Evolutionary conservation across 2,329 filamentous ascomycete species (phyloP), one percentile per base, ranked within the genome.

Genomic region (Fusarium tupiense): DNA sequence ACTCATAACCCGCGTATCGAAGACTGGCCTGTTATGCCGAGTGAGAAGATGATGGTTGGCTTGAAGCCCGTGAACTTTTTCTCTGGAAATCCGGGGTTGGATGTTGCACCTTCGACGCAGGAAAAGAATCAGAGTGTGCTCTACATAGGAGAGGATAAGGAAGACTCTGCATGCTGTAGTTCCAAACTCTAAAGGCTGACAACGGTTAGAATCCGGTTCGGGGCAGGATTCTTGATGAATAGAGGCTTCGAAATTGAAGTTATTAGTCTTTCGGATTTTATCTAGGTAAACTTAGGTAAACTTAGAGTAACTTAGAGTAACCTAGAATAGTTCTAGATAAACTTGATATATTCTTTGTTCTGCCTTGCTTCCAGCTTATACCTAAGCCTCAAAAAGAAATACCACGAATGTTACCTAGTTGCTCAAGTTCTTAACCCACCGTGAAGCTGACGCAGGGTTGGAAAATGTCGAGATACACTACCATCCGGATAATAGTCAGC

Each of bases 21-120:
- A 74, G 91, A 93, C 76, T 93, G 91, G 84, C 91, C 90, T 0
- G 89, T 92, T 10, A 93, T 93, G 91, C 91, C 91, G 0, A 86
- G 84, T 69, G 91, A 92, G 78, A 87, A 84, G 61, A 82, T 89
- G 73, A 82, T 82, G 64, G 86, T 89, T 0, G 81, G 81, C 0
- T 78, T 90, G 59, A 88, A 88, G 76, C 87, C 88, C 0, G 84
- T 86, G 5, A 89, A 89, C 67, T 88, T 90, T 75, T 89, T 89
- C 68, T 79, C 82, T 3, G 83, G 83, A 9, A 89, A 89, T 63
- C 88, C 86, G 0, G 85, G 83, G 0, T 62, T 88, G 10, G 87
- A 89, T 74, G 86, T 89, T 6, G 83, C 86, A 1, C 81, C 83
- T 7, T 84, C 83, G 6, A 82, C 72, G 1, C 82, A 83, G 63